A percentile compares a stretch with the other conserved stretches of the same genome.
Conservation (phyloP, 306 rosid genomes). For the Astragalus glycyphyllos region DNA sequence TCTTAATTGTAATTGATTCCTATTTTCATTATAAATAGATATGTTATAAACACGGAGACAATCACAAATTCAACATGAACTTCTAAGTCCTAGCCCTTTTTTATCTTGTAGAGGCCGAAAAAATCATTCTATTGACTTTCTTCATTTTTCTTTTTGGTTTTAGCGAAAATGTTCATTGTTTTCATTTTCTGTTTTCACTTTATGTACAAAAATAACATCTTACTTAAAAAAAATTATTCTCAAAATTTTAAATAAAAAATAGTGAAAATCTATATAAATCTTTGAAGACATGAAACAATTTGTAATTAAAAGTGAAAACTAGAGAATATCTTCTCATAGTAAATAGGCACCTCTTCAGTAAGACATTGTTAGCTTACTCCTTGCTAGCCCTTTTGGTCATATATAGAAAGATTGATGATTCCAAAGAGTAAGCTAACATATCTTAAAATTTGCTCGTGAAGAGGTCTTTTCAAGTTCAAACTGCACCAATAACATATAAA, state of each 20-base stretch:
- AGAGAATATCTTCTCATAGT: too few species aligned
- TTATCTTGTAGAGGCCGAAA: constrained; percentile 13
- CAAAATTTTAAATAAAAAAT: neutral
- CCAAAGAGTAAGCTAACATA: neutral
- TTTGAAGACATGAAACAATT: too few species aligned
- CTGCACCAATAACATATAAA: constrained; percentile 10
- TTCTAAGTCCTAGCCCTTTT: constrained; percentile 13
- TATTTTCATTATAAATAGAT: too few species aligned
- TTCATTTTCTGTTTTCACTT: neutral
- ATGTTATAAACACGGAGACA: too few species aligned
- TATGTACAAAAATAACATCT: neutral
- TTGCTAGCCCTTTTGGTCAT: neutral
- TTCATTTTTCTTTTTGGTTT: too few species aligned
- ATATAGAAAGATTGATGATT: constrained; percentile 6
- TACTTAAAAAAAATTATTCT: too few species aligned
- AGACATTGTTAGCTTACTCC: constrained; percentile 9
- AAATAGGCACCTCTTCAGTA: neutral
- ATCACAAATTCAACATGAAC: too few species aligned
- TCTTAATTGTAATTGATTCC: too few species aligned
- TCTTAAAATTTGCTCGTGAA: neutral
- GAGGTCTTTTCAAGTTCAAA: constrained; percentile 13
- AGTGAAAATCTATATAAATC: too few species aligned
- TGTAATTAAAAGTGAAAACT: too few species aligned
- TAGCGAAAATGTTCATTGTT: neutral
- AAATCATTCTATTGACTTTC: neutral